phyloP scores from a whole-genome alignment of 164 flowering plant genomes.

The Umbilicus rupestris region DNA sequence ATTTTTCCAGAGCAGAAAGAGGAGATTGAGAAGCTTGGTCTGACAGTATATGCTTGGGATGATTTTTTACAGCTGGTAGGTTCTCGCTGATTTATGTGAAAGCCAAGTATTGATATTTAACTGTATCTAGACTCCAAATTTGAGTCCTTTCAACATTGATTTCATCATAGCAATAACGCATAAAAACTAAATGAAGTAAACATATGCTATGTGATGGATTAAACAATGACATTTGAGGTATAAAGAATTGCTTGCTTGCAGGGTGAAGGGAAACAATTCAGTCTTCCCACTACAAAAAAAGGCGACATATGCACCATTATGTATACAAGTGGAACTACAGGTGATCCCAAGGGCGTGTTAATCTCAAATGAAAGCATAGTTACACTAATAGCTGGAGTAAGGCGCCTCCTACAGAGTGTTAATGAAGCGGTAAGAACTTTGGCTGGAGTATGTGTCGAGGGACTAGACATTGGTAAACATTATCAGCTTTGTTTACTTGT shows the following conservation, averaged over 20 bases:
- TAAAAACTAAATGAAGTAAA: background rate
- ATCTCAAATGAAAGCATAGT: slow-evolving; percentile 72
- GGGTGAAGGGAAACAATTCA: slow-evolving; percentile 54
- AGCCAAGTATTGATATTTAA: background rate
- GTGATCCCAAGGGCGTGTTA: slow-evolving; percentile 95
- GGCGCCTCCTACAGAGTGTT: slow-evolving; percentile 38
- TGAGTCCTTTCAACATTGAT: background rate
- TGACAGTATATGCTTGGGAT: slow-evolving; percentile 73
- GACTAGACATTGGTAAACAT: no score
- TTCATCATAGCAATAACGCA: background rate
- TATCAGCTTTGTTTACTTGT: background rate
- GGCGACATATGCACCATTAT: slow-evolving; percentile 85
- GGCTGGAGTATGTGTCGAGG: no score
- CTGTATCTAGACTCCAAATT: background rate
- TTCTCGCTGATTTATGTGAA: background rate
- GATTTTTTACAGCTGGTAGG: slow-evolving; percentile 73
- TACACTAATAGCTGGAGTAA: slow-evolving; percentile 62
- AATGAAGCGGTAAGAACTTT: slow-evolving; percentile 65
- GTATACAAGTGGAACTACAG: slow-evolving; percentile 99
- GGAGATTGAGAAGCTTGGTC: slow-evolving; percentile 44
- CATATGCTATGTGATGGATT: background rate
- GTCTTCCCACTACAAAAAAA: slow-evolving; percentile 54
- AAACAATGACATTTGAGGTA: background rate
- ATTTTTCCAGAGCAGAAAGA: slow-evolving; percentile 55
- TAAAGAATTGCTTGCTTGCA: slow-evolving; percentile 18